phyloP scores from a whole-genome alignment of 129 eudicot species.

The Helichrysum umbraculigerum region DNA sequence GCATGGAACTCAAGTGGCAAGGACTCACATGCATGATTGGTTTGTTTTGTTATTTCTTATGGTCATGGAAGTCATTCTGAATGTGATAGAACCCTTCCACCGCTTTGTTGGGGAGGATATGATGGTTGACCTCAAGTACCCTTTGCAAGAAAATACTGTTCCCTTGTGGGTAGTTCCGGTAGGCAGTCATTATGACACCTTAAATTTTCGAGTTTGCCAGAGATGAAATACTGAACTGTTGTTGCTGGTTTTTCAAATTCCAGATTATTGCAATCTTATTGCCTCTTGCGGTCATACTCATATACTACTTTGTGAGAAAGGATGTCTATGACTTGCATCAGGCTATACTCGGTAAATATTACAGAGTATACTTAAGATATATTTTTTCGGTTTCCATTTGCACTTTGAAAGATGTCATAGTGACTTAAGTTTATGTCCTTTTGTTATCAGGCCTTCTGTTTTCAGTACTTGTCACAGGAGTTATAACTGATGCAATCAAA shows the following conservation, averaged over 20 bases:
- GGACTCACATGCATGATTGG: constrained; percentile 84
- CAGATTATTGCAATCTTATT: constrained; percentile 61
- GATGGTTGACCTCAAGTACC: constrained; percentile 82
- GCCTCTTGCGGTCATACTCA: constrained; percentile 56
- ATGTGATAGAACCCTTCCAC: constrained; percentile 85
- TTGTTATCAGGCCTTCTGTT: constrained; percentile 58
- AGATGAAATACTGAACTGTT: constrained; percentile 11
- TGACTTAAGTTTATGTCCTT: constrained; percentile 8
- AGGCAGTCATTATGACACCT: constrained; percentile 23
- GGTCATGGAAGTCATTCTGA: constrained; percentile 55
- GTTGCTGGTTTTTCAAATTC: constrained; percentile 18
- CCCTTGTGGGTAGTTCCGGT: constrained; percentile 97
- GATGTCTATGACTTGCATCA: constrained; percentile 90
- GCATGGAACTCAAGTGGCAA: constrained; percentile 65
- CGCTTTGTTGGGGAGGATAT: constrained; percentile 78
- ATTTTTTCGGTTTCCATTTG: constrained; percentile 8
- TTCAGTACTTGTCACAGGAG: constrained; percentile 75
- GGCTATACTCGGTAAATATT: constrained; percentile 60
- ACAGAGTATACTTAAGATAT: not conserved
- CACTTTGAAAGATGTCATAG: not conserved
- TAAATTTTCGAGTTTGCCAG: not conserved
- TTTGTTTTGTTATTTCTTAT: constrained; percentile 64
- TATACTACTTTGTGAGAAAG: constrained; percentile 56
- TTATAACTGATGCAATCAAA: constrained; percentile 83
- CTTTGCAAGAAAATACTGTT: constrained; percentile 66